phyloP scores from a whole-genome alignment of 2,329 filamentous ascomycete genomes.

The Penicillium sp. region DNA sequence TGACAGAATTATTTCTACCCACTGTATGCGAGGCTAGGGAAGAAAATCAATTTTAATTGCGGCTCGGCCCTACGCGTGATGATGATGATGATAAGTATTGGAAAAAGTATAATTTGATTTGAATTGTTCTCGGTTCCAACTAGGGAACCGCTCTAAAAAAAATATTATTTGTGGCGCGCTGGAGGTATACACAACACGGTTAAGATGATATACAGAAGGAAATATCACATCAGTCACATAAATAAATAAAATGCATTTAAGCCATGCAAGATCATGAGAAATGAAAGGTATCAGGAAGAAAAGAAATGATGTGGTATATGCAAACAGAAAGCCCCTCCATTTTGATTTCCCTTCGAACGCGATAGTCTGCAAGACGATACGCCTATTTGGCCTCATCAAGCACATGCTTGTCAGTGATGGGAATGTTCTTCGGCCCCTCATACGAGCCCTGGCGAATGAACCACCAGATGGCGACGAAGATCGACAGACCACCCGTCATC shows the following conservation, averaged over 20 bases:
- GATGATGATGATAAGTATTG: too few relatives aligned
- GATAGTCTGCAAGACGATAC: neutral
- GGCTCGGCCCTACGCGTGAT: too few relatives aligned
- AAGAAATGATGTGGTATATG: constrained; percentile 22
- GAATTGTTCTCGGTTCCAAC: neutral
- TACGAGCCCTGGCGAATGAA: constrained; percentile 39
- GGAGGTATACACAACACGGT: constrained; percentile 7
- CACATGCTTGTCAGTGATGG: constrained; percentile 38
- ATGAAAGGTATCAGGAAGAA: constrained; percentile 10
- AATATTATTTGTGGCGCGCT: neutral
- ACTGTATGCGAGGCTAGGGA: too few relatives aligned
- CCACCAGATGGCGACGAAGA: constrained; percentile 56
- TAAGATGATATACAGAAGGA: constrained; percentile 16
- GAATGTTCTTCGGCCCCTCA: constrained; percentile 41
- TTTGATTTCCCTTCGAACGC: neutral
- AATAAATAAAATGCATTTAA: constrained; percentile 16
- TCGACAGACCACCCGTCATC: constrained; percentile 57
- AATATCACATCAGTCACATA: constrained; percentile 12
- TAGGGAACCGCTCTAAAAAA: neutral
- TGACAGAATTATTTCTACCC: too few relatives aligned
- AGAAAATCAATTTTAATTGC: too few relatives aligned
- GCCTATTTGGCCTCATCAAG: constrained; percentile 36
- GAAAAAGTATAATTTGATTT: too few relatives aligned
- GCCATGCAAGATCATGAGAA: constrained; percentile 19
- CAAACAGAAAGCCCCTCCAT: constrained; percentile 10